Percentiles rank a stretch among this genome's conserved stretches.
These are phyloP conservation scores for Eustoma russellianum DNA, from an alignment of 257 asterid genomes.

Conservation along the genomic window DNA sequence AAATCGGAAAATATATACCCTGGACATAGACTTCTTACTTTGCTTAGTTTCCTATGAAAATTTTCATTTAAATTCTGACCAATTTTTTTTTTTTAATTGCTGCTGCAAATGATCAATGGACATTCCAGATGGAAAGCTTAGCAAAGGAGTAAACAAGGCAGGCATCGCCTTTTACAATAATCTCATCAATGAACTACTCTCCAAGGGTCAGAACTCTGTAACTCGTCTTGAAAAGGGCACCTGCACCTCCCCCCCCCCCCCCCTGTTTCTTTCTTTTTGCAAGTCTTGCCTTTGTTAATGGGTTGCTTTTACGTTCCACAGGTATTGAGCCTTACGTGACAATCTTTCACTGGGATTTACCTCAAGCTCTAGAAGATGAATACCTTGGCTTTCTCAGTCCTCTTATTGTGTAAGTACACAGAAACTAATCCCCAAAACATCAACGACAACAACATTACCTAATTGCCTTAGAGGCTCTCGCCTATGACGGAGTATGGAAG, in stretches of 20 bases:
- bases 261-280: too few species aligned
- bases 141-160: slow-evolving; percentile 45
- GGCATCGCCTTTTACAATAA: slow-evolving; percentile 57
- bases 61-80: too few species aligned
- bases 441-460: too few species aligned
- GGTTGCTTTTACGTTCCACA: neutral
- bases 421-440: too few species aligned
- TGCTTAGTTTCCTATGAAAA: too few species aligned
- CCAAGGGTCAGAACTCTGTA: slow-evolving; percentile 28
- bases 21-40: too few species aligned
- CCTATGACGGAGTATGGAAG: too few species aligned
- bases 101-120: too few species aligned
- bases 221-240: neutral
- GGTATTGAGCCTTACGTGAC: slow-evolving; percentile 58
- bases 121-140: slow-evolving; percentile 39
- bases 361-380: slow-evolving; percentile 66
- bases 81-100: too few species aligned
- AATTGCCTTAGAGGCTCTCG: too few species aligned
- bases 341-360: slow-evolving; percentile 66
- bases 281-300: neutral
- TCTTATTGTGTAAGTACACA: slow-evolving; percentile 36
- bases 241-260: too few species aligned
- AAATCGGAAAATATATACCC: too few species aligned
- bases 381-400: slow-evolving; percentile 57
- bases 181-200: slow-evolving; percentile 41